Percentiles rank a stretch among this genome's conserved stretches.
These are phyloP conservation scores for Steccherinum ochraceum DNA, from an alignment of 768 basidiomycete genomes.

Conservation along the genomic window DNA sequence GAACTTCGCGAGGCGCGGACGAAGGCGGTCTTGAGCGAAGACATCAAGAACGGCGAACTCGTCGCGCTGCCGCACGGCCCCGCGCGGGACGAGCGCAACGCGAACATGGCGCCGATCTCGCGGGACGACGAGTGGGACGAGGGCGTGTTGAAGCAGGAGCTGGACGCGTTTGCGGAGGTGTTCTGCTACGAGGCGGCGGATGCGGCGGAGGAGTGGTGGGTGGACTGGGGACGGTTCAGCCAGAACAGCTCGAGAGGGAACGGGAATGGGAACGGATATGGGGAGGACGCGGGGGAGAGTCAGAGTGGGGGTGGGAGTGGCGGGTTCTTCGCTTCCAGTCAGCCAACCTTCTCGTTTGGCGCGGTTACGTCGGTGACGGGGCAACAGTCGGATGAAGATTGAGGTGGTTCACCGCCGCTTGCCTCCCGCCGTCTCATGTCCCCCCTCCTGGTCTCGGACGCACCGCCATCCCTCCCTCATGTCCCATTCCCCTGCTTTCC, in stretches of 20 bases:
- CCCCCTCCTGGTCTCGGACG: no score
- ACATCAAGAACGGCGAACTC: slow-evolving; percentile 39
- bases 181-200: slow-evolving; percentile 49
- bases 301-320: no score
- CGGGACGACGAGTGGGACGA: slow-evolving; percentile 38
- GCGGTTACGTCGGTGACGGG: neutral
- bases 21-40: slow-evolving; percentile 37
- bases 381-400: neutral
- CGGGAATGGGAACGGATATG: neutral
- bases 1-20: slow-evolving; percentile 52
- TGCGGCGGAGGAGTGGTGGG: slow-evolving; percentile 60
- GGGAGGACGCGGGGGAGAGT: neutral
- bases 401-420: no score
- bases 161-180: slow-evolving; percentile 46
- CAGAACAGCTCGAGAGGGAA: slow-evolving; percentile 9
- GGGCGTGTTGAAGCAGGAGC: slow-evolving; percentile 36
- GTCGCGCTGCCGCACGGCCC: slow-evolving; percentile 38
- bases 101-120: slow-evolving; percentile 27
- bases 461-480: no score
- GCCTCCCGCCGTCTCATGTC: no score
- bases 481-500: no score
- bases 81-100: slow-evolving; percentile 39
- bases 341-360: neutral
- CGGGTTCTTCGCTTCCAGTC: no score
- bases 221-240: slow-evolving; percentile 45